Conservation (phyloP, 2,329 filamentous ascomycete genomes). For the Colletotrichum phormii region DNA sequence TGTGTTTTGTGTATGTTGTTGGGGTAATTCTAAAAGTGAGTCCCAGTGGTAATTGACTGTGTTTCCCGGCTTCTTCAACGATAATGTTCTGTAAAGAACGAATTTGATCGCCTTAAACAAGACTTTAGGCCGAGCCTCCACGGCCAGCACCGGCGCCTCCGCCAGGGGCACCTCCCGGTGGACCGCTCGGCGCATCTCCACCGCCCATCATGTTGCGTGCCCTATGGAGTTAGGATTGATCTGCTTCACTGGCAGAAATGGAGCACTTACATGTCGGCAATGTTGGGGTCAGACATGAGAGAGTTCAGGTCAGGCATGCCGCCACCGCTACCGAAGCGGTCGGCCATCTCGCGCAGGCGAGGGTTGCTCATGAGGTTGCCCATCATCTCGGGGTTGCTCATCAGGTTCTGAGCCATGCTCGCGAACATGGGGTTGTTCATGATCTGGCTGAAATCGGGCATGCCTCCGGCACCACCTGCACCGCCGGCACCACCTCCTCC, state of each 20-base stretch:
- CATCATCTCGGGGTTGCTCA: slow-evolving; percentile 96
- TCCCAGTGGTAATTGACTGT: background rate
- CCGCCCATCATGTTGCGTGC: slow-evolving; percentile 61
- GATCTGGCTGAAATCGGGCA: slow-evolving; percentile 87
- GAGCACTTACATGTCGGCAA: slow-evolving; percentile 88
- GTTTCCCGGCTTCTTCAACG: background rate
- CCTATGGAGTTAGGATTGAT: slow-evolving; percentile 43
- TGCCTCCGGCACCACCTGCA: slow-evolving; percentile 75
- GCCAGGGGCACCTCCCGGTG: slow-evolving; percentile 40
- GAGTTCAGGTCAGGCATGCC: slow-evolving; percentile 89
- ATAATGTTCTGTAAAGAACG: background rate
- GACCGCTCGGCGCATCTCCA: slow-evolving; percentile 40
- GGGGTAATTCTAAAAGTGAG: background rate
- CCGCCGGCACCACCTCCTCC: slow-evolving; percentile 69
- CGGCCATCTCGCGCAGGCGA: slow-evolving; percentile 86
- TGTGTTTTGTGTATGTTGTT: slow-evolving; percentile 15
- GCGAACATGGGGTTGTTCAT: slow-evolving; percentile 99
- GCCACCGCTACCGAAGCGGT: slow-evolving; percentile 78
- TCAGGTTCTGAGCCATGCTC: slow-evolving; percentile 95
- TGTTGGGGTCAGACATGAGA: slow-evolving; percentile 91
- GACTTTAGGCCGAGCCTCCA: slow-evolving; percentile 16
- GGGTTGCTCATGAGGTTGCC: slow-evolving; percentile 95
- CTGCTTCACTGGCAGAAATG: background rate
- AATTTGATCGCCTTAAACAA: background rate
- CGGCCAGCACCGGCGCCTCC: slow-evolving; percentile 43